Evolutionary conservation across 1,139 yeast species (phyloP).

Genomic region (Wickerhamiella pararugosa): DNA sequence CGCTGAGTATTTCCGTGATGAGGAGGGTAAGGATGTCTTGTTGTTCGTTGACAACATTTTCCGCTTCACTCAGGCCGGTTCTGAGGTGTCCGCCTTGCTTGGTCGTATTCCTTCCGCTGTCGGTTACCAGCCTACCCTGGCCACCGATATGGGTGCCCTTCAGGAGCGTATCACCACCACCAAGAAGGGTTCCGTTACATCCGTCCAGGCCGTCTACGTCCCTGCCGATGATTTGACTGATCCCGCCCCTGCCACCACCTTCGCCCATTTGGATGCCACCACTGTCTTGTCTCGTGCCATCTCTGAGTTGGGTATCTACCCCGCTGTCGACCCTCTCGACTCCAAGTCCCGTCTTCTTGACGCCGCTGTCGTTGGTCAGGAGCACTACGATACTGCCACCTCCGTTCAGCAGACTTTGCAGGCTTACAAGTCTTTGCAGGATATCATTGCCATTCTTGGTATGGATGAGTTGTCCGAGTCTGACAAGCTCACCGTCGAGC

Average conservation of each 20-base stretch:
- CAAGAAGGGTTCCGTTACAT: constrained; percentile 98
- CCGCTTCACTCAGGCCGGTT: constrained; percentile 99
- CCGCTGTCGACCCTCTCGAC: constrained; percentile 99
- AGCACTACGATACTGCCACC: constrained; percentile 93
- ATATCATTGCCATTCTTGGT: constrained; percentile 99
- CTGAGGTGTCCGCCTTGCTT: constrained; percentile 98
- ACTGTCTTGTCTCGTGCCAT: constrained; percentile 99
- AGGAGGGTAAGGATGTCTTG: constrained; percentile 99
- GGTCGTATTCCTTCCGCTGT: constrained; percentile 99
- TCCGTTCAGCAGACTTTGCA: constrained; percentile 95
- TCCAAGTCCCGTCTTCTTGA: constrained; percentile 98
- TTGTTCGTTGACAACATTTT: constrained; percentile 98
- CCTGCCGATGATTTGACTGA: constrained; percentile 99
- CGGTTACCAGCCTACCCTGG: constrained; percentile 99
- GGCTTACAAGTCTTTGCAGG: constrained; percentile 99
- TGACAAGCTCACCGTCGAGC: constrained; percentile 98
- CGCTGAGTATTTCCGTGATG: constrained; percentile 99
- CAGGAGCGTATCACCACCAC: constrained; percentile 99
- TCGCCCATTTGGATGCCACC: constrained; percentile 99
- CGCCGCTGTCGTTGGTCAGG: constrained; percentile 94
- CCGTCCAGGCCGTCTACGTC: constrained; percentile 99
- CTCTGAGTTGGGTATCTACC: constrained; percentile 99
- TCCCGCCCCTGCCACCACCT: constrained; percentile 99
- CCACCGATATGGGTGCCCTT: constrained; percentile 99
- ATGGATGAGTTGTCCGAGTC: constrained; percentile 99